Evolutionary conservation across 2,329 filamentous ascomycete genomes (phyloP).

Genomic region (Capronia americana): DNA sequence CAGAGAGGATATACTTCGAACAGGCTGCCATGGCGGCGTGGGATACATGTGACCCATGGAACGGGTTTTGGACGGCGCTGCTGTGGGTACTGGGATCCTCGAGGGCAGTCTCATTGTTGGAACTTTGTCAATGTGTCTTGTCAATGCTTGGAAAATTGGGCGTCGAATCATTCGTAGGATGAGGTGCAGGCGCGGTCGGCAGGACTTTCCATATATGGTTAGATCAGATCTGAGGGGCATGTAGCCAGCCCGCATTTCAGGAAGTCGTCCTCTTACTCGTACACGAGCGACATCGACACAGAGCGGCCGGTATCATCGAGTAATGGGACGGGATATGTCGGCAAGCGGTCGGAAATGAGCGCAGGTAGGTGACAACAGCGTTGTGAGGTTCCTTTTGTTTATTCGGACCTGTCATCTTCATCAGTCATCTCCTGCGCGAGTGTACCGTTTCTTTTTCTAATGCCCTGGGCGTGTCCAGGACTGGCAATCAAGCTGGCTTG

Average conservation of each 20-base stretch:
- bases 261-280: neutral
- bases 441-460: neutral
- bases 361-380: neutral
- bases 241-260: neutral
- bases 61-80: neutral
- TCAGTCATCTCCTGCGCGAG: neutral
- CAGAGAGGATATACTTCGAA: neutral
- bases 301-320: neutral
- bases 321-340: neutral
- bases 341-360: neutral
- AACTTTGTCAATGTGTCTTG: neutral
- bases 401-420: neutral
- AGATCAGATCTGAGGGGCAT: neutral
- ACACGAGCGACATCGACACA: neutral
- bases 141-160: neutral
- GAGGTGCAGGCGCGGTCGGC: neutral
- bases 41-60: neutral
- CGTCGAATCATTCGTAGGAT: neutral
- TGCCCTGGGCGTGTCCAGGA: neutral
- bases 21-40: neutral
- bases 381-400: neutral
- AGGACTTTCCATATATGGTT: constrained; percentile 1
- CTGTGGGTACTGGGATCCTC: neutral
- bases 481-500: neutral
- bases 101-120: neutral